Conservation (phyloP, 2,329 filamentous ascomycete species). For the Sporothrix phasma region DNA sequence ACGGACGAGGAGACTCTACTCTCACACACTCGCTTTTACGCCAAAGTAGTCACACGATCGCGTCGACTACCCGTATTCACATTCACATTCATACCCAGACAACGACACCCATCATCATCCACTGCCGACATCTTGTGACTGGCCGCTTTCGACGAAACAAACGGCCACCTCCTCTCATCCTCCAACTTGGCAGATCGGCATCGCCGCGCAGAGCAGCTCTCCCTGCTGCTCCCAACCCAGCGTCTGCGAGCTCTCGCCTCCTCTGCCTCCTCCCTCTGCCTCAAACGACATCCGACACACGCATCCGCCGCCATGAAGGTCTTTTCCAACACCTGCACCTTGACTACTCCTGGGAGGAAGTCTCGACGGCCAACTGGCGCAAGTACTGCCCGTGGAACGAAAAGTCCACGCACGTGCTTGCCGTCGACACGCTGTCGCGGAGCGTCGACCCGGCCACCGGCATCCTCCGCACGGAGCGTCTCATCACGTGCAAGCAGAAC, state of each 20-base stretch:
- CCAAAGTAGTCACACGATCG: background rate
- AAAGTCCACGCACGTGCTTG: conserved; percentile 91
- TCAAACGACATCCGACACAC: too few species aligned
- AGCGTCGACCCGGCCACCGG: conserved; percentile 45
- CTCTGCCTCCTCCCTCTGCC: background rate
- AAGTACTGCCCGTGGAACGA: conserved; percentile 99
- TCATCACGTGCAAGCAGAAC: conserved; percentile 52
- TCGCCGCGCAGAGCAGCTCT: background rate
- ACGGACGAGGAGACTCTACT: background rate
- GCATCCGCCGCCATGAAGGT: conserved; percentile 66
- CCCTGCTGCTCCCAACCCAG: background rate
- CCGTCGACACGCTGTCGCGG: conserved; percentile 84
- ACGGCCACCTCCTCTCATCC: background rate
- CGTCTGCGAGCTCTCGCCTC: background rate
- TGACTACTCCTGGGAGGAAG: conserved; percentile 99
- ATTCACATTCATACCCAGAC: too few species aligned
- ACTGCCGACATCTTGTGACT: background rate
- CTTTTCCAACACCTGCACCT: conserved; percentile 81
- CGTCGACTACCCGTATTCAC: background rate
- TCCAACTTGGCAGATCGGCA: background rate
- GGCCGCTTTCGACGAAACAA: background rate
- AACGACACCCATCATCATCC: background rate
- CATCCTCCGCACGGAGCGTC: conserved; percentile 51
- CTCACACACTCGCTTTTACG: background rate
- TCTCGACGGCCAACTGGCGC: conserved; percentile 93